These are phyloP conservation scores for Ophiostoma quercus DNA, from an alignment of 2,329 filamentous ascomycete species.

Conservation along the genomic window DNA sequence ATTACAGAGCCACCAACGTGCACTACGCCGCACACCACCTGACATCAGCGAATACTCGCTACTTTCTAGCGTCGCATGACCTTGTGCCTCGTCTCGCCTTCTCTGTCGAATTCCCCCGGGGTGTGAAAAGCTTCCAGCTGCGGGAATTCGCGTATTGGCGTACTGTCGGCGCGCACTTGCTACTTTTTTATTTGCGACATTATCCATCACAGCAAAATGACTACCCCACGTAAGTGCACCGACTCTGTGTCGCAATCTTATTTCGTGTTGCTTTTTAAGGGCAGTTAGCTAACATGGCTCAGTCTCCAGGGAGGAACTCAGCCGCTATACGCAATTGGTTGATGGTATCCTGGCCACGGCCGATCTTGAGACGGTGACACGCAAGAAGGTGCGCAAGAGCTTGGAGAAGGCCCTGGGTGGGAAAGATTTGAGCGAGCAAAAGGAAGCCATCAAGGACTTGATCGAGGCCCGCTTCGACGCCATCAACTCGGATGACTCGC, in stretches of 20 bases:
- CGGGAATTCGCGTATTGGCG: background rate
- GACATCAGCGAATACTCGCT: background rate
- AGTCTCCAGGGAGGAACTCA: slow-evolving; percentile 49
- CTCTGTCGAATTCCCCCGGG: background rate
- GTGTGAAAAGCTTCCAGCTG: background rate
- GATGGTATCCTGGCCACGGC: slow-evolving; percentile 54
- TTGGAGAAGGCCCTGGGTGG: slow-evolving; percentile 51
- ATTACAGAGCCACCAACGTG: background rate
- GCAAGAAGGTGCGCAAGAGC: slow-evolving; percentile 57
- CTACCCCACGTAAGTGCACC: slow-evolving; percentile 1
- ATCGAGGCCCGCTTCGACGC: slow-evolving; percentile 72
- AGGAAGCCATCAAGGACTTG: slow-evolving; percentile 64
- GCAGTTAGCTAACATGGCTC: background rate
- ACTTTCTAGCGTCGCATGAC: background rate
- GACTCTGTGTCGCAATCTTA: background rate
- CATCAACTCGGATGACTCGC: slow-evolving; percentile 40
- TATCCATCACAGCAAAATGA: background rate
- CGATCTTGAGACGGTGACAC: slow-evolving; percentile 58
- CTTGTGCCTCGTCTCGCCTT: background rate
- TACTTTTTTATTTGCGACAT: background rate
- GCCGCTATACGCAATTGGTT: slow-evolving; percentile 54
- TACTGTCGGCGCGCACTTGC: background rate
- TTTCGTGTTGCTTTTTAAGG: too few species aligned
- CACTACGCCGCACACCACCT: background rate
- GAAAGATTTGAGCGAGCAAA: slow-evolving; percentile 55